phyloP scores from a whole-genome alignment of 805 yeast species.

The Monosporozyma aerobia region DNA sequence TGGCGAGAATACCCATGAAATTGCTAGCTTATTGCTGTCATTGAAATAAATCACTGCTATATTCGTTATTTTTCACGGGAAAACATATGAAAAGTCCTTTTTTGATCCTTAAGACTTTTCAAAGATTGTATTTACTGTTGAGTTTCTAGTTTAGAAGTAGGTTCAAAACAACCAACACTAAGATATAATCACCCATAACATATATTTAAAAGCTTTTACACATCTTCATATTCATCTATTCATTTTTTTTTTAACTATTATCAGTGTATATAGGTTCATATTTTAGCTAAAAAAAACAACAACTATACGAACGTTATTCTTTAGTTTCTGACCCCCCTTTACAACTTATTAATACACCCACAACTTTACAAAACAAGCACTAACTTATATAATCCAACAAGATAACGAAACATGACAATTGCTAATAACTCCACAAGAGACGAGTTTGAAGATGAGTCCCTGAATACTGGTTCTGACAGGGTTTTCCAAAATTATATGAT shows the following conservation, averaged over 20 bases:
- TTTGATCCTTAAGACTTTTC: too few species aligned
- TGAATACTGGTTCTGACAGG: slow-evolving; percentile 24
- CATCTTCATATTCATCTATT: neutral
- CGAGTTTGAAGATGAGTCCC: slow-evolving; percentile 17
- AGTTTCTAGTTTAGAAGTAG: too few species aligned
- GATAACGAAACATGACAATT: slow-evolving; percentile 4
- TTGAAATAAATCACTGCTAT: neutral
- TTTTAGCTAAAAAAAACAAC: too few species aligned
- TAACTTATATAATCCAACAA: neutral
- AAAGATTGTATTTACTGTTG: too few species aligned
- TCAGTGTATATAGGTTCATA: neutral
- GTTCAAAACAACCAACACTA: too few species aligned
- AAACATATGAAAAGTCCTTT: neutral
- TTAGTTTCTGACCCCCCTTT: neutral
- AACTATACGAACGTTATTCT: neutral
- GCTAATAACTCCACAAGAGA: slow-evolving; percentile 3
- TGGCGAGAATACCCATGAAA: neutral
- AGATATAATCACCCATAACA: too few species aligned
- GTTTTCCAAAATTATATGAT: slow-evolving; percentile 27
- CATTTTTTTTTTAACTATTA: neutral
- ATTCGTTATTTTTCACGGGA: neutral
- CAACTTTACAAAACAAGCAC: neutral
- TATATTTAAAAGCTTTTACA: too few species aligned
- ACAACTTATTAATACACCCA: neutral
- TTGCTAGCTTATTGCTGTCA: slow-evolving; percentile 1